These are phyloP conservation scores for Dactylellina sp. DNA, from an alignment of 2,329 filamentous ascomycete species.

Conservation along the genomic window DNA sequence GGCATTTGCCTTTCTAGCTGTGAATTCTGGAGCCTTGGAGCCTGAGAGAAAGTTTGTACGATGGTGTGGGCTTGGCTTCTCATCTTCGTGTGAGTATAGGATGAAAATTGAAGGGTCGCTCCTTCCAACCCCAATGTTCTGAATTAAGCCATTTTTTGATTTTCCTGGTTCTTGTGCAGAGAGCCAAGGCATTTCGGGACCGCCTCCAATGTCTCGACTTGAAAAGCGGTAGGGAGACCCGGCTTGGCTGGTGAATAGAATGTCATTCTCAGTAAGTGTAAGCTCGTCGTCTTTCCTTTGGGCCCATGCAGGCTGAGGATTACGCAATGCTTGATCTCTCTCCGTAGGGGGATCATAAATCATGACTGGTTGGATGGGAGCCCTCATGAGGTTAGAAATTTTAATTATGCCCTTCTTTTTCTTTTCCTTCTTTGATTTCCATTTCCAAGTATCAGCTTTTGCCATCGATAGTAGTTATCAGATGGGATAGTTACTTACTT, in stretches of 20 bases:
- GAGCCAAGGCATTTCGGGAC: not conserved
- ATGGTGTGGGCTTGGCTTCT: constrained; percentile 34
- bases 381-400: not conserved
- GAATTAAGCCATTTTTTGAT: not conserved
- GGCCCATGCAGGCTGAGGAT: constrained; percentile 38
- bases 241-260: not conserved
- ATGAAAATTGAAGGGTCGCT: constrained; percentile 25
- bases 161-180: not conserved
- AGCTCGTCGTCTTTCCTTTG: constrained; percentile 24
- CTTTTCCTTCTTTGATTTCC: constrained; percentile 22
- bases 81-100: constrained; percentile 40
- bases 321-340: constrained; percentile 20
- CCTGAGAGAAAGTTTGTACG: constrained; percentile 5
- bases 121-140: not conserved
- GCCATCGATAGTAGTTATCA: not conserved
- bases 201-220: not conserved
- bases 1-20: not conserved
- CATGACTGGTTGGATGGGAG: constrained; percentile 21
- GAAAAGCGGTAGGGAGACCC: not conserved
- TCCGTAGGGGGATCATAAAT: constrained; percentile 33
- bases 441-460: constrained; percentile 7
- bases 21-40: not conserved
- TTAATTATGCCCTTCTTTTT: constrained; percentile 3
- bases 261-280: constrained; percentile 15
- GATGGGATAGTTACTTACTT: constrained; percentile 10